A percentile compares a stretch with the other conserved stretches of the same genome.
Conservation (phyloP, 176 grass and related monocot species). For the Microstegium vimineum region DNA sequence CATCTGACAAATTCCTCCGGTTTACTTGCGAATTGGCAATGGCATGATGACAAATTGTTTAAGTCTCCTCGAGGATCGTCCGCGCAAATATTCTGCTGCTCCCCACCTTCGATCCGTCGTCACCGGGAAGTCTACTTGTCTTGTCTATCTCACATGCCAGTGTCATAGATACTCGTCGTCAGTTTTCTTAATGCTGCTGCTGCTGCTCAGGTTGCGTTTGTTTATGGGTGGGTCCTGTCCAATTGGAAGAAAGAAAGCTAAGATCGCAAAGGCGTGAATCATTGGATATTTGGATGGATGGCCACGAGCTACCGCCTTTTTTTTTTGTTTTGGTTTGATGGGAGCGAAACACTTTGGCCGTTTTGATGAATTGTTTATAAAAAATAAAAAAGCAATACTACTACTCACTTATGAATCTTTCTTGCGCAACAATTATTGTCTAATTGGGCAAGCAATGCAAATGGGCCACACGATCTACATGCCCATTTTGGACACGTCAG, state of each 20-base stretch:
- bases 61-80: conserved; percentile 32
- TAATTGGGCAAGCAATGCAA: neutral
- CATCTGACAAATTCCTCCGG: too few species aligned
- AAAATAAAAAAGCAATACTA: too few species aligned
- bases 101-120: neutral
- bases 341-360: neutral
- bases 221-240: neutral
- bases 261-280: too few species aligned
- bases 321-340: too few species aligned
- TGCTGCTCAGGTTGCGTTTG: neutral
- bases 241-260: neutral
- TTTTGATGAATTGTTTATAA: neutral
- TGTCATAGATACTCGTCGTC: neutral
- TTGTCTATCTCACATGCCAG: neutral
- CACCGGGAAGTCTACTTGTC: neutral
- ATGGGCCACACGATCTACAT: neutral
- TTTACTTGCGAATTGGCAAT: neutral
- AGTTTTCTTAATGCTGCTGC: neutral
- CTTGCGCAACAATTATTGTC: neutral
- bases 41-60: neutral
- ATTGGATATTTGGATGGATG: too few species aligned
- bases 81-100: conserved; percentile 37
- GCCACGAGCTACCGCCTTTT: too few species aligned
- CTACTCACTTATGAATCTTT: conserved; percentile 21
- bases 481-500: neutral